Conservation (phyloP, 192 early-diverging fungal genomes). For the Rhizophagus sp. region DNA sequence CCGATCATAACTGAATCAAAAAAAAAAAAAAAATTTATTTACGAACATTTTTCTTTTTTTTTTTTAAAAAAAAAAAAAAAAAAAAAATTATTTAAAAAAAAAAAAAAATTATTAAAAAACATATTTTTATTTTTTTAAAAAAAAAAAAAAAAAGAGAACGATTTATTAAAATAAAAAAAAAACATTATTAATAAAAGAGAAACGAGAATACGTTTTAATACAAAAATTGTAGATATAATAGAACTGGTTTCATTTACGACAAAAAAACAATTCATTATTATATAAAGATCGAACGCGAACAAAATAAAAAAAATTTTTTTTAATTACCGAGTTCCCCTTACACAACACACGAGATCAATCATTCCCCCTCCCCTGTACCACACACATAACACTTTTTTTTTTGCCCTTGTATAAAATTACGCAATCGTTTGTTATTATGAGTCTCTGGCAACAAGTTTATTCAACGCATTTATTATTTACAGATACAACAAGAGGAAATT, state of each 20-base stretch:
- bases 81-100: no score
- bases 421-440: neutral
- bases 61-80: no score
- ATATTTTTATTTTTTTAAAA: no score
- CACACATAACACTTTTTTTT: no score
- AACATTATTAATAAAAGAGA: neutral
- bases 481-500: neutral
- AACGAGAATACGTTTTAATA: neutral
- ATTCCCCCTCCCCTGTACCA: no score
- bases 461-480: neutral
- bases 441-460: conserved; percentile 19
- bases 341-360: no score
- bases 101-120: no score
- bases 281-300: neutral
- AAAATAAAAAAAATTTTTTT: neutral
- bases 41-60: no score
- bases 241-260: neutral
- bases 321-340: neutral
- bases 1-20: no score
- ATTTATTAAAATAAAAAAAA: no score
- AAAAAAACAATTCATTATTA: neutral
- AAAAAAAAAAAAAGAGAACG: neutral
- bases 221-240: neutral
- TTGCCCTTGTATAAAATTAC: no score
- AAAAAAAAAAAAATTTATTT: no score